Conservation (phyloP, 106 monocot species). For the Acorus gramineus region DNA sequence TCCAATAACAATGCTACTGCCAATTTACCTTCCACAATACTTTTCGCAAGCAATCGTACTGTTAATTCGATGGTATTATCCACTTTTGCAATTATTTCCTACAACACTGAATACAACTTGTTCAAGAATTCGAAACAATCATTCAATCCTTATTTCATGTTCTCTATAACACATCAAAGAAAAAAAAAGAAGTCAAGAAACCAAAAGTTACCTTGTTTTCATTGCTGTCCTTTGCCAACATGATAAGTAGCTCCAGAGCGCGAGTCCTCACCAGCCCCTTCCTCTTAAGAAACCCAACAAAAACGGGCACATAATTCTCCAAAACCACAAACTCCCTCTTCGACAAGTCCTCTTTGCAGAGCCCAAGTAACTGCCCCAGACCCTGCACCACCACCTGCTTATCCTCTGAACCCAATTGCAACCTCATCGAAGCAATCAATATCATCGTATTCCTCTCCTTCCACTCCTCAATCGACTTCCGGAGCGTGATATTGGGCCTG, state of each 20-base stretch:
- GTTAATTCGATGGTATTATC: conserved; percentile 21
- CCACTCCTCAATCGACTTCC: conserved; percentile 32
- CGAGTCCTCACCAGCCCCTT: conserved; percentile 7
- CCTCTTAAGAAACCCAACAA: conserved; percentile 24
- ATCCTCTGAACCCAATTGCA: conserved; percentile 3
- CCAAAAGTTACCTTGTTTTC: conserved; percentile 17
- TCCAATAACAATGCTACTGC: conserved; percentile 23
- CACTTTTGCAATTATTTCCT: conserved; percentile 23
- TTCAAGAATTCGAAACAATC: no score
- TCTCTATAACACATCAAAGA: background rate
- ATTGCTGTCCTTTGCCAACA: conserved; percentile 20
- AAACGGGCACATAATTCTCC: conserved; percentile 20
- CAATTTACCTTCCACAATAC: conserved; percentile 19
- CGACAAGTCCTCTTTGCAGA: conserved; percentile 13
- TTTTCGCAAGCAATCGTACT: conserved; percentile 17
- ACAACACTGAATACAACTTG: background rate
- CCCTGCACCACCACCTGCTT: conserved; percentile 10
- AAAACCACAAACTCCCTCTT: conserved; percentile 24
- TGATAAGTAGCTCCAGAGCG: conserved; percentile 6
- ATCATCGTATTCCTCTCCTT: conserved; percentile 29
- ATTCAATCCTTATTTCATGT: no score
- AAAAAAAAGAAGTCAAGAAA: background rate
- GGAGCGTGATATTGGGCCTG: conserved; percentile 15
- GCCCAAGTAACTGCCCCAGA: conserved; percentile 9
- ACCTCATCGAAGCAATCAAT: conserved; percentile 14